These are phyloP conservation scores for Torulaspora maleeae DNA, from an alignment of 805 yeast genomes.

Conservation along the genomic window DNA sequence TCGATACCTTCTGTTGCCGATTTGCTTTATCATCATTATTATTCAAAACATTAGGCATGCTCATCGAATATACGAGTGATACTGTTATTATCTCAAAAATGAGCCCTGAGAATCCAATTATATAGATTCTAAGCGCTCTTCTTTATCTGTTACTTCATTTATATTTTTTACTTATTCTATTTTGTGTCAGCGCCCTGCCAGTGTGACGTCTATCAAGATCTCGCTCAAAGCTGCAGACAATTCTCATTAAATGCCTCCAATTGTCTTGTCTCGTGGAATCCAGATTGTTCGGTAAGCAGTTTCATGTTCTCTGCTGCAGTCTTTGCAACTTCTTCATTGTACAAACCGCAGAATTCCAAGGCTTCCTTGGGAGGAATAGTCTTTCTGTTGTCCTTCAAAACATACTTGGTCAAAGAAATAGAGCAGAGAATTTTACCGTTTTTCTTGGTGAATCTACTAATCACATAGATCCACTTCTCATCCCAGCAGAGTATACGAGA, in stretches of 20 bases:
- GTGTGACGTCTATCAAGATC: background rate
- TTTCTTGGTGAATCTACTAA: conserved; percentile 53
- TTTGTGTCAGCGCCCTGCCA: conserved; percentile 10
- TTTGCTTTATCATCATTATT: conserved; percentile 9
- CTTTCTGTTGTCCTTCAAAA: conserved; percentile 70
- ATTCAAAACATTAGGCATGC: conserved; percentile 10
- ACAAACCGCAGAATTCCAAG: conserved; percentile 51
- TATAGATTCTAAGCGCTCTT: no score
- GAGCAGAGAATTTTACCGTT: conserved; percentile 45
- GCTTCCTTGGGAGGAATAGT: conserved; percentile 67
- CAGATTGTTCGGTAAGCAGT: conserved; percentile 23
- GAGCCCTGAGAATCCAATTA: background rate
- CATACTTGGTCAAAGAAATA: conserved; percentile 69
- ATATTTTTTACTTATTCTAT: conserved; percentile 1
- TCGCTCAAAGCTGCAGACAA: conserved; percentile 8
- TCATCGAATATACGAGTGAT: conserved; percentile 1
- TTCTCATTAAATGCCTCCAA: conserved; percentile 21
- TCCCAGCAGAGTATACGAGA: conserved; percentile 77
- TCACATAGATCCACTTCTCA: conserved; percentile 74
- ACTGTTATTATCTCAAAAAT: background rate
- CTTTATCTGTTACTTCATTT: background rate
- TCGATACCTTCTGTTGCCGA: conserved; percentile 8
- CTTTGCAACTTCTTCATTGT: conserved; percentile 46
- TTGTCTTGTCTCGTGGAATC: conserved; percentile 31
- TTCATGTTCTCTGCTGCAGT: conserved; percentile 39